phyloP scores from a whole-genome alignment of 805 yeast species.

The Komagataella populi region DNA sequence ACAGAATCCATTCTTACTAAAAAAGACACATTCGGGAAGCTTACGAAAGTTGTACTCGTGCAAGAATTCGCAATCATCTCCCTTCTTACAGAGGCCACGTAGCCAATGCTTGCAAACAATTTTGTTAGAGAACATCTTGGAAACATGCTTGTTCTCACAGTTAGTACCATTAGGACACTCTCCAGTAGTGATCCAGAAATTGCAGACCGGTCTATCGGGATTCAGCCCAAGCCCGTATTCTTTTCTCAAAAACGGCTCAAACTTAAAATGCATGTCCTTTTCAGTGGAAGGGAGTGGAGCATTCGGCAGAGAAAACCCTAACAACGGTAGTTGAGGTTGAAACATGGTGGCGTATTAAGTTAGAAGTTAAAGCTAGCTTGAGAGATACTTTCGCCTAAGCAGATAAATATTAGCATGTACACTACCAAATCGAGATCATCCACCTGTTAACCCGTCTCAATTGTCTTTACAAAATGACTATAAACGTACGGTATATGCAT shows the following conservation, averaged over 20 bases:
- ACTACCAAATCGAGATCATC: not conserved
- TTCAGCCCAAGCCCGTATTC: conserved; percentile 76
- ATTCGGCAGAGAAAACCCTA: not conserved
- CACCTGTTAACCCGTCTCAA: too few relatives aligned
- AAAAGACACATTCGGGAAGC: conserved; percentile 95
- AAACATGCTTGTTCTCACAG: conserved; percentile 76
- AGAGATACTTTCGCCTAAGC: too few relatives aligned
- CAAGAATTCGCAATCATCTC: conserved; percentile 88
- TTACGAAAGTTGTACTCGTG: conserved; percentile 90
- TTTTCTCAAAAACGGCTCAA: conserved; percentile 69
- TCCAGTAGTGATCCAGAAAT: conserved; percentile 49
- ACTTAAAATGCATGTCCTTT: conserved; percentile 25
- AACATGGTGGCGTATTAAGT: not conserved
- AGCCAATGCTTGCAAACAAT: conserved; percentile 98
- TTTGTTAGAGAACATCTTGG: conserved; percentile 48
- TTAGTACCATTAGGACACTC: conserved; percentile 77
- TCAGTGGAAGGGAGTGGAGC: not conserved
- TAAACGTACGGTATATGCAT: not conserved
- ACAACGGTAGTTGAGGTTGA: not conserved
- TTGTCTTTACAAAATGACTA: not conserved
- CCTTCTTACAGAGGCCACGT: conserved; percentile 92
- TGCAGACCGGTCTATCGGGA: conserved; percentile 84
- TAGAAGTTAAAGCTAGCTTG: not conserved
- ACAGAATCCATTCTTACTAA: conserved; percentile 71
- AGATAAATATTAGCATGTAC: not conserved